Evolutionary conservation across 805 yeast genomes (phyloP).

Genomic region (Torulaspora microellipsoides): DNA sequence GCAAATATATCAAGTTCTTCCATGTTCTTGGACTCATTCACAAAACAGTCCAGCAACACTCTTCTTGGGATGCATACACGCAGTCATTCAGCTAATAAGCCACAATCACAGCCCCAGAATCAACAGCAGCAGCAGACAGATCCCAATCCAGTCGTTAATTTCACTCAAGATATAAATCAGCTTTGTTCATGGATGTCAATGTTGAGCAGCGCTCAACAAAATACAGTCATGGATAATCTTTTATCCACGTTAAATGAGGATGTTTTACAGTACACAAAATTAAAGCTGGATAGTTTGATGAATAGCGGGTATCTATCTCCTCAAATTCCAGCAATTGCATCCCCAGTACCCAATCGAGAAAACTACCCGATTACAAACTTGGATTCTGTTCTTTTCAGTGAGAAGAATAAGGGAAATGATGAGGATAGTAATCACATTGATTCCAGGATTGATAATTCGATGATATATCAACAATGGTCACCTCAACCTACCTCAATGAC

Average conservation of each 20-base stretch:
- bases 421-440: slow-evolving; percentile 8
- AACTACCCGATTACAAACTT: slow-evolving; percentile 14
- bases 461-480: slow-evolving; percentile 25
- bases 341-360: slow-evolving; percentile 26
- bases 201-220: slow-evolving; percentile 48
- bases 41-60: slow-evolving; percentile 20
- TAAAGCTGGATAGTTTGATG: slow-evolving; percentile 40
- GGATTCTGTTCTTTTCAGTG: slow-evolving; percentile 18
- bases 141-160: slow-evolving; percentile 30
- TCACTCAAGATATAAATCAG: slow-evolving; percentile 48
- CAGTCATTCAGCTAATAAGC: slow-evolving; percentile 6
- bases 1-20: slow-evolving; percentile 13
- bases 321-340: slow-evolving; percentile 23
- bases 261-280: slow-evolving; percentile 45
- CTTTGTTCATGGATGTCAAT: slow-evolving; percentile 48
- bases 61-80: slow-evolving; percentile 10
- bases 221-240: slow-evolving; percentile 51
- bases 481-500: slow-evolving; percentile 42
- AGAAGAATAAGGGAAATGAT: slow-evolving; percentile 2
- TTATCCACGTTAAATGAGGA: slow-evolving; percentile 49
- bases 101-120: slow-evolving; percentile 4
- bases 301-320: slow-evolving; percentile 25
- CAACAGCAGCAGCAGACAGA: slow-evolving; percentile 8
- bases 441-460: slow-evolving; percentile 11
- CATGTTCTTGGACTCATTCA: slow-evolving; percentile 21